Evolutionary conservation across 495 filamentous ascomycete genomes (phyloP).

Genomic region (Penicillium verhagenii): DNA sequence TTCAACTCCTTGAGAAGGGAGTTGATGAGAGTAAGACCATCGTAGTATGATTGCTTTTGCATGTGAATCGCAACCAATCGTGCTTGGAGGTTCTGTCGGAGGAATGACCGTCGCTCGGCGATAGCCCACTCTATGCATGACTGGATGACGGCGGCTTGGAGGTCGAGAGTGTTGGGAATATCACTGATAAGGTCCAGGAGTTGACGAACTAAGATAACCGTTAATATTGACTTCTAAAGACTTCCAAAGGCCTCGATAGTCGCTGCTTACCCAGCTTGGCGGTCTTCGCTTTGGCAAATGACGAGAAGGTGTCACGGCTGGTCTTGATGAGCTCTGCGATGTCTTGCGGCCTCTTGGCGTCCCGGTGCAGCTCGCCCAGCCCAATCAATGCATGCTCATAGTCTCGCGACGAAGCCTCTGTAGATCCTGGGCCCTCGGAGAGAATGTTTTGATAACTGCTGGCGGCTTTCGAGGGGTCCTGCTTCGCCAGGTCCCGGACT

Average conservation of each 20-base stretch:
- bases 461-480: slow-evolving; percentile 77
- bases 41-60: slow-evolving; percentile 94
- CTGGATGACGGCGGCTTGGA: slow-evolving; percentile 89
- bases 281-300: slow-evolving; percentile 98
- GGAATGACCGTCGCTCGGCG: slow-evolving; percentile 86
- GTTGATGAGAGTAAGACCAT: slow-evolving; percentile 95
- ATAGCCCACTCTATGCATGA: slow-evolving; percentile 99
- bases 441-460: slow-evolving; percentile 84
- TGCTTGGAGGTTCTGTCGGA: slow-evolving; percentile 96
- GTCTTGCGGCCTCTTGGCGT: slow-evolving; percentile 82
- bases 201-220: slow-evolving; percentile 70
- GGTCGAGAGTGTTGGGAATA: slow-evolving; percentile 90
- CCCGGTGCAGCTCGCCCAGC: slow-evolving; percentile 87
- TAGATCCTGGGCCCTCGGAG: slow-evolving; percentile 75
- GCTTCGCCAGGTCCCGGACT: slow-evolving; percentile 78
- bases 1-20: slow-evolving; percentile 92
- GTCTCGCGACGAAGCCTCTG: slow-evolving; percentile 79
- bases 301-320: slow-evolving; percentile 86
- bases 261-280: slow-evolving; percentile 81
- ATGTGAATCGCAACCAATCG: slow-evolving; percentile 92
- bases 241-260: not conserved
- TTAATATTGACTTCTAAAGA: not conserved
- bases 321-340: slow-evolving; percentile 88
- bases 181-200: slow-evolving; percentile 92
- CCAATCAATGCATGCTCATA: slow-evolving; percentile 73